Evolutionary conservation across 768 basidiomycete genomes (phyloP), one percentile per base, ranked within the genome.

Genomic region (Lentinula lateritia): DNA sequence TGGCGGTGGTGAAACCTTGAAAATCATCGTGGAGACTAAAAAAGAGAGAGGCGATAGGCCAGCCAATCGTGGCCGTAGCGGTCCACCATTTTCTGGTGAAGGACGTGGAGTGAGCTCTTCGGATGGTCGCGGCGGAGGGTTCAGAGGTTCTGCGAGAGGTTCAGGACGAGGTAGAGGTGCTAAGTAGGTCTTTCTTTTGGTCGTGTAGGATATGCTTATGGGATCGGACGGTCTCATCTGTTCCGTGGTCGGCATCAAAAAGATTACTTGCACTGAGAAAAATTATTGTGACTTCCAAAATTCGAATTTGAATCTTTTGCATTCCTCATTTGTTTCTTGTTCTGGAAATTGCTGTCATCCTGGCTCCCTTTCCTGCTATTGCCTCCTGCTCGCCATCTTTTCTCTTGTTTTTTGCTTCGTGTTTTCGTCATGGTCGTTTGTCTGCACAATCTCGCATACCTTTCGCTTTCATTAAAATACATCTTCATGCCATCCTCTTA

Each of bases 1-100:
- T 8, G 87, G 83, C 0, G 83, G 82, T 3, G 85, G 84, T 6
- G 73, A 64, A 20, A 76, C 77, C 2, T 75, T 74, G 61, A 72
- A 88, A 62, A 86, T 98, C 62, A 80, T 76, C 62, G 85, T 98
- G 39, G 95, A 96, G 81, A 92, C 90, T 46, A 84, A 92, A 73
- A 97, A 94, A 79, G 95, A 98, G 76, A 83, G 93, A 50, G 85
- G 86, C 36, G 80, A 52, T 6, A 35, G 59, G 35, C 36, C 36
- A 6, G 88, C 86, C 36, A 76, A 77, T 1, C 85, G 88, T 15
- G 73, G 76, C 48, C 73, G 71, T 54, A 70, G 72, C 32, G 64
- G 73, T 34, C 69, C 62, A 36, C 57, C 61, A 7, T 64, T 64
- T 63, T 28, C 70, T 53, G 70, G 70, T 28, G 66, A 66, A 63